These are phyloP conservation scores for Fallopia convolvulus DNA, from an alignment of 148 eudicot genomes.

Conservation along the genomic window DNA sequence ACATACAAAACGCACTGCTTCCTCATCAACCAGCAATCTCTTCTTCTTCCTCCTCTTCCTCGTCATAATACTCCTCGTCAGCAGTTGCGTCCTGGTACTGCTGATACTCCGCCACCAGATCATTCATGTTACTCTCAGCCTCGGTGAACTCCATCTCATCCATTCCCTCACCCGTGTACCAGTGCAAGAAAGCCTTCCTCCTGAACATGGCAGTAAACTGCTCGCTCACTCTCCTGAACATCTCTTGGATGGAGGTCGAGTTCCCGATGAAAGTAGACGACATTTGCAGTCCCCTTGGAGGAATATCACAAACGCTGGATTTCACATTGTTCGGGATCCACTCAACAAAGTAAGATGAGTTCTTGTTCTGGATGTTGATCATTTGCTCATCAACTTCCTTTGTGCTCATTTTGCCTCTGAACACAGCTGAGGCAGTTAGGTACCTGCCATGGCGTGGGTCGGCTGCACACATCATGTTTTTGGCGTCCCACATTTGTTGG, in stretches of 20 bases:
- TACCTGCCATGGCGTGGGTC: conserved; percentile 44
- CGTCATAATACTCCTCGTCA: conserved; percentile 8
- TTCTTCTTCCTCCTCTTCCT: conserved; percentile 3
- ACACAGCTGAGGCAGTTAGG: conserved; percentile 45
- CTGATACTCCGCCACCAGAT: conserved; percentile 17
- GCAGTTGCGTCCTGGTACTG: conserved; percentile 15
- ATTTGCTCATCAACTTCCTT: conserved; percentile 49
- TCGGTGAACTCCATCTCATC: conserved; percentile 19
- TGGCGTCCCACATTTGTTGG: conserved; percentile 59
- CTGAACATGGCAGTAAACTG: conserved; percentile 19
- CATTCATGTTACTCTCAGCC: conserved; percentile 18
- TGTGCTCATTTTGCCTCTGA: conserved; percentile 50
- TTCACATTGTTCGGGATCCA: conserved; percentile 49
- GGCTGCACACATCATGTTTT: conserved; percentile 53
- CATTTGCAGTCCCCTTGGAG: conserved; percentile 49
- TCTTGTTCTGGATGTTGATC: conserved; percentile 50
- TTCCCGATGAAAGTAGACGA: conserved; percentile 21
- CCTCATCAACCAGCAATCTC: conserved; percentile 1
- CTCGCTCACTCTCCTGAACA: conserved; percentile 20
- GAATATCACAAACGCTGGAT: conserved; percentile 51
- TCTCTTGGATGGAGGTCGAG: conserved; percentile 15
- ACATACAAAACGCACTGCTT: not conserved
- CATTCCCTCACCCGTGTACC: conserved; percentile 19
- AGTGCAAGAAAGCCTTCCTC: conserved; percentile 18
- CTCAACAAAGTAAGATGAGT: conserved; percentile 47